phyloP scores from a whole-genome alignment of 345 rosid genomes.

The Anastatica hierochuntica region DNA sequence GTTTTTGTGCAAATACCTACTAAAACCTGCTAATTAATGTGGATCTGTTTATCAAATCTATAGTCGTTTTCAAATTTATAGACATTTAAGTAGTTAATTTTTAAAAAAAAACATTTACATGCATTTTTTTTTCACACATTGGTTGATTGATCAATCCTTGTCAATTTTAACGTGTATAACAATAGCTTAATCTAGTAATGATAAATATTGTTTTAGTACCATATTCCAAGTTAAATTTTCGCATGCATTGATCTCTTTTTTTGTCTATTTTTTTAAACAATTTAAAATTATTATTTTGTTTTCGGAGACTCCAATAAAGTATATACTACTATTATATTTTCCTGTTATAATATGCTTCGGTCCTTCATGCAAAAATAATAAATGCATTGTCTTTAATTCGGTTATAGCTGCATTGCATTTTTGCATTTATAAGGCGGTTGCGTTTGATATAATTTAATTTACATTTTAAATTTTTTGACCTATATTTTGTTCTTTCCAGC shows the following conservation, averaged over 20 bases:
- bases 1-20: not conserved
- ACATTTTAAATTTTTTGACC: too few species aligned
- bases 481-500: constrained; percentile 23
- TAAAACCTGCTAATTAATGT: not conserved
- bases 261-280: not conserved
- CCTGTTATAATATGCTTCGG: not conserved
- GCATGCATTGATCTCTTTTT: not conserved
- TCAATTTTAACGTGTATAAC: not conserved
- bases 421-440: constrained; percentile 26
- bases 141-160: not conserved
- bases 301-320: not conserved
- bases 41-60: not conserved
- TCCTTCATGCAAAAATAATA: constrained; percentile 16
- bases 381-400: constrained; percentile 24
- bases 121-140: not conserved
- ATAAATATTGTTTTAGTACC: too few species aligned
- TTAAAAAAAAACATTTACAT: not conserved
- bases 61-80: too few species aligned
- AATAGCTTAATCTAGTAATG: too few species aligned
- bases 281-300: not conserved
- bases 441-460: constrained; percentile 15
- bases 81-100: not conserved
- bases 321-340: not conserved
- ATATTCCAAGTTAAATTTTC: not conserved
- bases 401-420: constrained; percentile 23